Conservation (phyloP, 2,329 filamentous ascomycete species). For the Septoria petroselini region DNA sequence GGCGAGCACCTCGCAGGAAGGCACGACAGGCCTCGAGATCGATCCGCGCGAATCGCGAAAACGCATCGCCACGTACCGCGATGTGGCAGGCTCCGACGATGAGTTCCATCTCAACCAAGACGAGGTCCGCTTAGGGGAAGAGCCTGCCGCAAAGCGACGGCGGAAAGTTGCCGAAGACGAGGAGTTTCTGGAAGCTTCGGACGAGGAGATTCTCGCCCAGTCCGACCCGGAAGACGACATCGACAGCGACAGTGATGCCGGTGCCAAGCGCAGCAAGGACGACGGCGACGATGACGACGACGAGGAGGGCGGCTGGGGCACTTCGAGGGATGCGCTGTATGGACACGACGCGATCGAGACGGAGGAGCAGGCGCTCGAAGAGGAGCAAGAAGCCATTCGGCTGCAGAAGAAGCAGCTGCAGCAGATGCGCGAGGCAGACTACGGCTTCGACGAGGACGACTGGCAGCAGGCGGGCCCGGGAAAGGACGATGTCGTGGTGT, state of each 20-base stretch:
- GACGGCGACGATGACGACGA: conserved; percentile 37
- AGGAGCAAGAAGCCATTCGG: conserved; percentile 84
- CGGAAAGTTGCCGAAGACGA: conserved; percentile 69
- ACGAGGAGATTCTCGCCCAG: conserved; percentile 61
- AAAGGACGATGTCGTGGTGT: conserved; percentile 47
- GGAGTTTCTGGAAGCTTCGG: conserved; percentile 55
- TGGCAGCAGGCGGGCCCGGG: conserved; percentile 61
- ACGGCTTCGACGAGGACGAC: conserved; percentile 85
- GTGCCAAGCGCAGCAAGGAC: conserved; percentile 45
- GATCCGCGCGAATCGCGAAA: conserved; percentile 50
- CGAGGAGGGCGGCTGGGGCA: conserved; percentile 28
- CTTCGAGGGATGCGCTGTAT: conserved; percentile 67
- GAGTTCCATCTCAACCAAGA: conserved; percentile 87
- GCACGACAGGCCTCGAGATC: conserved; percentile 11
- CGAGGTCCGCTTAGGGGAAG: conserved; percentile 80
- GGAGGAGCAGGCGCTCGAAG: conserved; percentile 74
- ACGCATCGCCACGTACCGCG: conserved; percentile 62
- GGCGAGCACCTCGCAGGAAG: conserved; percentile 8
- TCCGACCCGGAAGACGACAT: conserved; percentile 51
- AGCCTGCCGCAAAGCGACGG: conserved; percentile 71
- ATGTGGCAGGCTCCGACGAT: conserved; percentile 90
- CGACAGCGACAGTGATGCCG: conserved; percentile 79
- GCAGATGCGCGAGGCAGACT: conserved; percentile 87
- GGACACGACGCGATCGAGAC: conserved; percentile 74
- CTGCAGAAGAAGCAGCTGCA: conserved; percentile 88